A percentile compares a stretch with the other conserved stretches of the same genome.
These are phyloP conservation scores for Hevea brasiliensis DNA, from an alignment of 345 rosid genomes.

Conservation along the genomic window DNA sequence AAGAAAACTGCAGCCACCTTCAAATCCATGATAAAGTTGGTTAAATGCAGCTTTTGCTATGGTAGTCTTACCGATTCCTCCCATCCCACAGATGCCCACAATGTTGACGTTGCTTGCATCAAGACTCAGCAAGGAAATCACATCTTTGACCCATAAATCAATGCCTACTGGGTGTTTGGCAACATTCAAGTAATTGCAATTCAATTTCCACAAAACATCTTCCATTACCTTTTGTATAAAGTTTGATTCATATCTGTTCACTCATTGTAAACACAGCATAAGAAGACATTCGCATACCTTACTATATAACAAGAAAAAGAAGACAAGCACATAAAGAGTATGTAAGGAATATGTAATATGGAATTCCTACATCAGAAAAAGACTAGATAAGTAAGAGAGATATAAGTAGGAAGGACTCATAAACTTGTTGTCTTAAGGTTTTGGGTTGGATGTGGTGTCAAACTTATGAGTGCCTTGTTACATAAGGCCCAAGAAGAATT, in stretches of 20 bases:
- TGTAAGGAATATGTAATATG: too few species aligned
- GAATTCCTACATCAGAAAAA: too few species aligned
- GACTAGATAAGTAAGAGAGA: too few species aligned
- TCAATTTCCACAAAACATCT: neutral
- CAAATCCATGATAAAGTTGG: neutral
- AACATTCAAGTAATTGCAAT: neutral
- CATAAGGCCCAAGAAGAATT: too few species aligned
- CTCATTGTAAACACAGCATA: neutral
- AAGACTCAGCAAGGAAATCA: neutral
- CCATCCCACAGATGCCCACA: constrained; percentile 4
- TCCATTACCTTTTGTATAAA: neutral
- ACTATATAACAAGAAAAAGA: too few species aligned
- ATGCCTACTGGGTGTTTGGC: constrained; percentile 2
- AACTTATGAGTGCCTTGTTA: too few species aligned
- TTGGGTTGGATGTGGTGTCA: too few species aligned
- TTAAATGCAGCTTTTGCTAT: constrained; percentile 8
- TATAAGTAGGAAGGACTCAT: too few species aligned
- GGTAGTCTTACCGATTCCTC: constrained; percentile 10
- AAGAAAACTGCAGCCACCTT: neutral
- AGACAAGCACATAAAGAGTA: too few species aligned
- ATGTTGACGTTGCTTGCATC: neutral
- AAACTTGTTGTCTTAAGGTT: too few species aligned
- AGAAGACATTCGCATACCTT: too few species aligned
- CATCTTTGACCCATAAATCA: neutral
- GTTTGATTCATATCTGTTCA: neutral